Percentiles rank a stretch among this genome's conserved stretches.
phyloP scores from a whole-genome alignment of 2,329 filamentous ascomycete genomes.

The Stachybotrys chlorohalonatus region DNA sequence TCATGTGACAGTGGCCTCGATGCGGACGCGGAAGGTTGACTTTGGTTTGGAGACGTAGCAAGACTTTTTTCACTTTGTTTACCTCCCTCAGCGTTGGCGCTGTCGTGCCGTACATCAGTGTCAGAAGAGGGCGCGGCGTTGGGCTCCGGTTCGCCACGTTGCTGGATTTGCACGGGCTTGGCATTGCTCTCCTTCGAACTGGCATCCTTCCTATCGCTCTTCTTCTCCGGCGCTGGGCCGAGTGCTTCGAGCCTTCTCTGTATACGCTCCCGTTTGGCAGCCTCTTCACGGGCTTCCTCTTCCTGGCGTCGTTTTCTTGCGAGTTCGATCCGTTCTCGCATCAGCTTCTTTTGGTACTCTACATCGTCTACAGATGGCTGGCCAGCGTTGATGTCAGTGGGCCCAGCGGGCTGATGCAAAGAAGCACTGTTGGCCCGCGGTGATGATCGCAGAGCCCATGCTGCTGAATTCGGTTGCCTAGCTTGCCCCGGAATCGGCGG shows the following conservation, averaged over 20 bases:
- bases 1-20: constrained; percentile 20
- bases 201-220: constrained; percentile 43
- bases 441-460: constrained; percentile 27
- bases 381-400: constrained; percentile 19
- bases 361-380: constrained; percentile 39
- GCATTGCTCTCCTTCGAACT: constrained; percentile 30
- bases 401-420: constrained; percentile 21
- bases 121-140: constrained; percentile 2
- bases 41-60: constrained; percentile 7
- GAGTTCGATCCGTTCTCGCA: constrained; percentile 61
- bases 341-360: constrained; percentile 59
- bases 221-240: constrained; percentile 54
- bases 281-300: constrained; percentile 63
- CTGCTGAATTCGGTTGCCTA: constrained; percentile 14
- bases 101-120: constrained; percentile 10
- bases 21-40: constrained; percentile 7
- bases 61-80: constrained; percentile 6
- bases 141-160: constrained; percentile 14
- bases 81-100: constrained; percentile 5
- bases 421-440: constrained; percentile 32
- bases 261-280: constrained; percentile 61
- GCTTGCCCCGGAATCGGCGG: constrained; percentile 15
- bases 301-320: constrained; percentile 60
- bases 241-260: constrained; percentile 63
- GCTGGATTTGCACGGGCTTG: constrained; percentile 24